These are phyloP conservation scores for Calonectria hawksworthii DNA, from an alignment of 2,329 filamentous ascomycete species.

Conservation along the genomic window DNA sequence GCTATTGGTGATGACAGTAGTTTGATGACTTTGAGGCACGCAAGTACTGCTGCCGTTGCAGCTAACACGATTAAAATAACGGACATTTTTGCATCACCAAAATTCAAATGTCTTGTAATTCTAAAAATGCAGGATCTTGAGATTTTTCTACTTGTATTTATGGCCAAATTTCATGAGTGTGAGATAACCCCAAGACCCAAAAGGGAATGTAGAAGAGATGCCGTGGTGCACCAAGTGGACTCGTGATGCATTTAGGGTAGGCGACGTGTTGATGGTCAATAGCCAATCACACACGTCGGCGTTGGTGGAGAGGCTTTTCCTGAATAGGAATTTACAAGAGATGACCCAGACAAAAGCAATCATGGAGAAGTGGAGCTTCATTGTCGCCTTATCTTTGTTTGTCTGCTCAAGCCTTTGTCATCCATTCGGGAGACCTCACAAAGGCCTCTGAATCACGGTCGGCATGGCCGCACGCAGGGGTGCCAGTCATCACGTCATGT, in stretches of 20 bases:
- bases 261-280: neutral
- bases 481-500: neutral
- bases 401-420: neutral
- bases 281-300: conserved; percentile 17
- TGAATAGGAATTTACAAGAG: conserved; percentile 37
- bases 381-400: neutral
- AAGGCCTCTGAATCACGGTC: neutral
- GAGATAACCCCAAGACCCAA: neutral
- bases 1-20: conserved; percentile 26
- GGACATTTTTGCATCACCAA: neutral
- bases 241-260: neutral
- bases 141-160: neutral
- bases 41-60: neutral
- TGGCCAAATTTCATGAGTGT: neutral
- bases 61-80: neutral
- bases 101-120: no score
- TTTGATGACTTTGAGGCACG: neutral
- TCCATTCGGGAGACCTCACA: neutral
- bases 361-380: neutral
- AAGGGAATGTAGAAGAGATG: conserved; percentile 25
- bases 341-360: conserved; percentile 5
- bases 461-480: neutral
- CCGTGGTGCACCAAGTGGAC: neutral
- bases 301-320: neutral
- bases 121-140: neutral